Base-by-base conservation (phyloP, 1,284 basidiomycete genomes). In the Gastroboletus turbinatus region DNA sequence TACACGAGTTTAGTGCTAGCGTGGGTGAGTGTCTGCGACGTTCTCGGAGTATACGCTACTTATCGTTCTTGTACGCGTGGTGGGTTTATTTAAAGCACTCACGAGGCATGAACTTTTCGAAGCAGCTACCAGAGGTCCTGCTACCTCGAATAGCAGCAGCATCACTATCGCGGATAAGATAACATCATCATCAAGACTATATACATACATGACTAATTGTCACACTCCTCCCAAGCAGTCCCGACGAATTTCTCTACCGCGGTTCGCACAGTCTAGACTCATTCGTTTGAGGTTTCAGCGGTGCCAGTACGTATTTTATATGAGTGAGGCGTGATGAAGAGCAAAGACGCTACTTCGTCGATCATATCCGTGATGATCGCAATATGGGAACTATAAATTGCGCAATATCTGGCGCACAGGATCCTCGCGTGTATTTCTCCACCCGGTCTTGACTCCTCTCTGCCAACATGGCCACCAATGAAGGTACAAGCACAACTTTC, bases 311-410 rank as follows among this genome's bases (percentile, higher is more conserved):
- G 25, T 11, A n/a, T 35, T 38, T 17, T 19, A 21, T 27, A 33
- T 25, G 4, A n/a, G 14, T 14, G 32, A 17, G 27, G 27, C 7
- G 7, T 36, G 19, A 13, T 23, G 17, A 4, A 4, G 23, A 4
- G 23, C 23, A 23, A 23, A 23, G 23, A n/a, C 13, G 21, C 32
- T 5, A 23, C 8, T 19, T 16, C 29, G 7, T 43, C 39, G 13
- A 39, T 36, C 46, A 58, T 46, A 27, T 64, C 64, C 61, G 62
- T 38, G 45, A 13, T 49, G 45, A 66, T 52, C 49, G 52, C 35
- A 14, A 47, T 44, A 25, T 7, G 19, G 35, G 30, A n/a, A 36
- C 45, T 62, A 66, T 55, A 55, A 66, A 64, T 7, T 14, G 27
- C 27, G 29, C 27, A 21, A 16, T 11, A 25, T 32, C 40, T 30